These are phyloP conservation scores for Zalaria obscura DNA, from an alignment of 2,329 filamentous ascomycete species.

Conservation along the genomic window DNA sequence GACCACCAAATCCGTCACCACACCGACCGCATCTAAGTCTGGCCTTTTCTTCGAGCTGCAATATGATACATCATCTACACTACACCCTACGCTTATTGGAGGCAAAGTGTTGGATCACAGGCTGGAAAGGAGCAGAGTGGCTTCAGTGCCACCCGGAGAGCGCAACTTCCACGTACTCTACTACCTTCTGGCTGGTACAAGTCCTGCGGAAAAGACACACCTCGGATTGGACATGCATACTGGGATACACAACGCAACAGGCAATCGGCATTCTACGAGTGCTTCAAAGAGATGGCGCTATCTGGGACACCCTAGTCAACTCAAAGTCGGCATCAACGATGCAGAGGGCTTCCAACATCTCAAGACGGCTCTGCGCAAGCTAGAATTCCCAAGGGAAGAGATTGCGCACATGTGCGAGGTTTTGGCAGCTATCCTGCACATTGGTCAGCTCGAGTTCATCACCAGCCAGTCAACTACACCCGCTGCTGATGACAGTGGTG, in stretches of 20 bases:
- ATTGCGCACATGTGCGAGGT: constrained; percentile 97
- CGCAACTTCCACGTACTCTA: constrained; percentile 94
- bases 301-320: constrained; percentile 85
- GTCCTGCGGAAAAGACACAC: constrained; percentile 77
- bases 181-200: constrained; percentile 87
- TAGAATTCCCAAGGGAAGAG: constrained; percentile 85
- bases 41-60: constrained; percentile 93
- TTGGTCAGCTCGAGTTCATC: constrained; percentile 90
- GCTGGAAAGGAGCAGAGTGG: constrained; percentile 79
- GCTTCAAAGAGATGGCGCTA: constrained; percentile 86
- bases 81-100: constrained; percentile 78
- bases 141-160: constrained; percentile 86
- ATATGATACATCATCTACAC: constrained; percentile 78
- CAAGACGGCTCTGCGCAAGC: constrained; percentile 84
- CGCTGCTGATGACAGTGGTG: constrained; percentile 79
- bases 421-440: constrained; percentile 85
- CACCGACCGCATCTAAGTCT: constrained; percentile 87
- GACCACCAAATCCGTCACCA: constrained; percentile 92
- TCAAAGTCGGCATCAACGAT: constrained; percentile 96
- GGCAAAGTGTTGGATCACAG: constrained; percentile 90
- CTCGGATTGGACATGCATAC: constrained; percentile 51
- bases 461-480: constrained; percentile 66
- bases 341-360: constrained; percentile 92
- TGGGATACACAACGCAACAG: constrained; percentile 31
- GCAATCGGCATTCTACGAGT: constrained; percentile 38